A percentile compares a stretch with the other conserved stretches of the same genome.
These are phyloP conservation scores for Candida chauliodis DNA, from an alignment of 805 yeast species.

Conservation along the genomic window DNA sequence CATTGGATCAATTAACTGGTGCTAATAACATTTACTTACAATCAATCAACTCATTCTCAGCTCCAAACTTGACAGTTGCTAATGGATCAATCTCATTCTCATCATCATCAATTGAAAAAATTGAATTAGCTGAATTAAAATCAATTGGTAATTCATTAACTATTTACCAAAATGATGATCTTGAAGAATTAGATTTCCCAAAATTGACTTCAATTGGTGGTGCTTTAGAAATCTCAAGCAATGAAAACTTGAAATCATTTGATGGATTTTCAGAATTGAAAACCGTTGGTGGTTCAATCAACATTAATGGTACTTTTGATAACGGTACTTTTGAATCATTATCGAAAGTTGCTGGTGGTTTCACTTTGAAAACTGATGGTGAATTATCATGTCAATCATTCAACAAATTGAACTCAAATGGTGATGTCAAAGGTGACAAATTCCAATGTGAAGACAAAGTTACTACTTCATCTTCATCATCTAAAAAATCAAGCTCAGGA, in stretches of 20 bases:
- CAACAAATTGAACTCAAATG: conserved; percentile 65
- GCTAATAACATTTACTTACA: conserved; percentile 89
- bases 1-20: conserved; percentile 68
- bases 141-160: conserved; percentile 79
- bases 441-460: conserved; percentile 69
- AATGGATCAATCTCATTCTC: conserved; percentile 82
- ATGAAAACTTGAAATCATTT: conserved; percentile 63
- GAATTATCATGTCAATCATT: conserved; percentile 80
- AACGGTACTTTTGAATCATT: conserved; percentile 74
- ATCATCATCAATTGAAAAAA: conserved; percentile 59
- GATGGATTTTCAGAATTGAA: conserved; percentile 71
- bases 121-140: conserved; percentile 53
- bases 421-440: conserved; percentile 88
- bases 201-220: conserved; percentile 78
- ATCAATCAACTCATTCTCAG: conserved; percentile 69
- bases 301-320: conserved; percentile 74
- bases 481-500: conserved; percentile 27
- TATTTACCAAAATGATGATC: conserved; percentile 67
- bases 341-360: conserved; percentile 87
- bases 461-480: conserved; percentile 41
- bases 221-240: conserved; percentile 88
- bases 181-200: conserved; percentile 66
- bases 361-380: conserved; percentile 68
- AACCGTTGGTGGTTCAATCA: conserved; percentile 85
- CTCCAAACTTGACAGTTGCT: conserved; percentile 63